phyloP scores from a whole-genome alignment of 2,329 filamentous ascomycete genomes.

The Fusarium longipes region DNA sequence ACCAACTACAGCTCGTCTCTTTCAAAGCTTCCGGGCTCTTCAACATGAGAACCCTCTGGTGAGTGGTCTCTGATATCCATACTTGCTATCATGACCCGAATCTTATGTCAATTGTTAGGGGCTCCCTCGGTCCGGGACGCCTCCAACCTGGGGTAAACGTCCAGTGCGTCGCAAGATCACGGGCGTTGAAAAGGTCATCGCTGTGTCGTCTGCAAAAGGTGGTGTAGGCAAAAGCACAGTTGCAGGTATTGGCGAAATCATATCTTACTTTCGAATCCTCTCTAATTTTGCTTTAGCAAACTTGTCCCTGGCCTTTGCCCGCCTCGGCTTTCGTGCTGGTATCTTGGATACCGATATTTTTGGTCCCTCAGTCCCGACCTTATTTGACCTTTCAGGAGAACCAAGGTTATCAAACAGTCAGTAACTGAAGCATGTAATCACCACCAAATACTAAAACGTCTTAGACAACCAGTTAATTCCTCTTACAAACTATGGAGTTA shows the following conservation, averaged over 20 bases:
- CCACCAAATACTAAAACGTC: conserved; percentile 12
- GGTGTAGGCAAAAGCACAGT: conserved; percentile 98
- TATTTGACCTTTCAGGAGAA: conserved; percentile 84
- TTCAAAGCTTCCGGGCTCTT: conserved; percentile 48
- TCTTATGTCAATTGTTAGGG: conserved; percentile 65
- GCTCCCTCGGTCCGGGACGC: conserved; percentile 78
- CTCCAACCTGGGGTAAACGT: conserved; percentile 72
- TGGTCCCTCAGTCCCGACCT: conserved; percentile 90
- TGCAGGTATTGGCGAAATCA: conserved; percentile 65
- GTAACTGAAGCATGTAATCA: conserved; percentile 42
- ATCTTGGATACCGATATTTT: conserved; percentile 98
- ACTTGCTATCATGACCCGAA: fast-evolving
- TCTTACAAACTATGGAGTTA: conserved; percentile 92
- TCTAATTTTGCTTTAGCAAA: conserved; percentile 68
- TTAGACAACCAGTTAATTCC: conserved; percentile 84
- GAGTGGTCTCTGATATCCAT: neutral
- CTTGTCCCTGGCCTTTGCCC: conserved; percentile 86
- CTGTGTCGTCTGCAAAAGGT: conserved; percentile 96
- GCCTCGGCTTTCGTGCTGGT: conserved; percentile 82
- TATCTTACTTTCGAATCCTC: neutral
- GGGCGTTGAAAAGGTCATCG: conserved; percentile 90
- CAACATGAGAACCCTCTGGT: conserved; percentile 91
- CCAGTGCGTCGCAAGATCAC: conserved; percentile 84
- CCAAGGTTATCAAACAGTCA: conserved; percentile 79
- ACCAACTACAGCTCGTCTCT: conserved; percentile 51